These are phyloP conservation scores for Colletotrichum aenigma DNA, from an alignment of 2,329 filamentous ascomycete genomes.

Conservation along the genomic window DNA sequence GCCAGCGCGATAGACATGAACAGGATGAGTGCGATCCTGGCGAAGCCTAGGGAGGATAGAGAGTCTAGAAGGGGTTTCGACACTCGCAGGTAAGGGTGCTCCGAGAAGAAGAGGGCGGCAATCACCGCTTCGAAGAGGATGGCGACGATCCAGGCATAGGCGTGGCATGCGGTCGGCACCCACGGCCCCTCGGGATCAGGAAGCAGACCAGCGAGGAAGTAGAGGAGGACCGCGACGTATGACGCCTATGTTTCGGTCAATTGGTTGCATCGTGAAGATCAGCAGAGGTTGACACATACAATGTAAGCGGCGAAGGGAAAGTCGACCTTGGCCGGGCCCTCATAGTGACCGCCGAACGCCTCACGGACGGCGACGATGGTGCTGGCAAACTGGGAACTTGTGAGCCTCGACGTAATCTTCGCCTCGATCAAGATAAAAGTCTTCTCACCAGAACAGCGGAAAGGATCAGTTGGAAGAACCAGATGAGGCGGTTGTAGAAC, in stretches of 20 bases:
- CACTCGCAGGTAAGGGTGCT: conserved; percentile 31
- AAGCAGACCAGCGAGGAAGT: conserved; percentile 44
- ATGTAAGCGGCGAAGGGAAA: conserved; percentile 47
- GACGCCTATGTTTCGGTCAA: conserved; percentile 33
- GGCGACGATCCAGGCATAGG: conserved; percentile 39
- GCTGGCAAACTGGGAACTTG: conserved; percentile 29
- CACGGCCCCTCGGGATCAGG: conserved; percentile 49
- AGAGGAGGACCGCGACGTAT: conserved; percentile 43
- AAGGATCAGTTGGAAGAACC: conserved; percentile 37
- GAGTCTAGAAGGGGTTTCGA: conserved; percentile 30
- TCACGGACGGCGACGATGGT: conserved; percentile 34
- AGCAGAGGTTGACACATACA: conserved; percentile 24
- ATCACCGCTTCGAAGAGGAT: conserved; percentile 40
- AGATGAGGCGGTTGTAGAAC: conserved; percentile 36
- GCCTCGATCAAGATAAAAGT: no score
- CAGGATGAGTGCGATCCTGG: conserved; percentile 34
- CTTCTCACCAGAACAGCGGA: conserved; percentile 28
- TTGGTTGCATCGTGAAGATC: not conserved
- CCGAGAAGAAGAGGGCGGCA: conserved; percentile 34
- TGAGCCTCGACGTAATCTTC: not conserved
- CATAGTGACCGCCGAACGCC: conserved; percentile 32
- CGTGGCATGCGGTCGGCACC: conserved; percentile 40
- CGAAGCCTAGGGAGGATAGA: conserved; percentile 33
- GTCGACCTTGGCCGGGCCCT: conserved; percentile 25
- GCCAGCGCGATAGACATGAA: conserved; percentile 37